Evolutionary conservation across 1,139 yeast species (phyloP), one percentile per base, ranked within the genome.

Genomic region (Debaryomyces psychrophilus): DNA sequence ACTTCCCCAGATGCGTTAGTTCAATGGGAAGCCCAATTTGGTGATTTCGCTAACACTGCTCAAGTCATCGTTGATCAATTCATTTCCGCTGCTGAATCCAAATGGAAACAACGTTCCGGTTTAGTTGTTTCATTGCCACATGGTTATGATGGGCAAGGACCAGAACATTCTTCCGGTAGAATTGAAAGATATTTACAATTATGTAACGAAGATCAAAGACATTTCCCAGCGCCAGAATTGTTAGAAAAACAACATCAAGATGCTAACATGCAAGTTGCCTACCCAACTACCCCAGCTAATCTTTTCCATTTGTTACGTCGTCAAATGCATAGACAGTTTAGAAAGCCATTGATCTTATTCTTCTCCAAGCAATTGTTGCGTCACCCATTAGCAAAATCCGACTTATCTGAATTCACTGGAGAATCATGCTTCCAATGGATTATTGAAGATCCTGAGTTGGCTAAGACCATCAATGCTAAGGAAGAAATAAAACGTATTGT

Each of bases 91-190:
- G 99, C 96, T 68, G 99, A 95, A 77, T 83, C 90, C 58, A 95
- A 95, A 76, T 95, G 99, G 99, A 88, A 89, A 68, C 99, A 95
- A 80, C 88, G 99, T 76, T 88, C 97, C 15, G 99, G 99, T 67
- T 69, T 95, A 55, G 96, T 93, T 42, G 76, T 95, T 60, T 89
- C 98, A 5, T 81, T 95, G 69, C 99, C 99, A 51, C 99, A 95
- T 68, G 99, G 99, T 76, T 95, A 92, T 68, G 99, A 95, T 70
- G 99, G 99, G 58, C 99, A 93, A 78, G 99, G 99, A 62, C 99
- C 99, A 57, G 99, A 95, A 76, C 99, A 95, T 74, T 93, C 99
- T 31, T 89, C 97, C 51, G 98, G 96, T 63, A 87, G 99, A 81
- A 76, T 95, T 50, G 99, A 95, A 77, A 86, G 99, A 77, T 95